Conservation (phyloP, 345 rosid genomes). For the Conringia planisiliqua region DNA sequence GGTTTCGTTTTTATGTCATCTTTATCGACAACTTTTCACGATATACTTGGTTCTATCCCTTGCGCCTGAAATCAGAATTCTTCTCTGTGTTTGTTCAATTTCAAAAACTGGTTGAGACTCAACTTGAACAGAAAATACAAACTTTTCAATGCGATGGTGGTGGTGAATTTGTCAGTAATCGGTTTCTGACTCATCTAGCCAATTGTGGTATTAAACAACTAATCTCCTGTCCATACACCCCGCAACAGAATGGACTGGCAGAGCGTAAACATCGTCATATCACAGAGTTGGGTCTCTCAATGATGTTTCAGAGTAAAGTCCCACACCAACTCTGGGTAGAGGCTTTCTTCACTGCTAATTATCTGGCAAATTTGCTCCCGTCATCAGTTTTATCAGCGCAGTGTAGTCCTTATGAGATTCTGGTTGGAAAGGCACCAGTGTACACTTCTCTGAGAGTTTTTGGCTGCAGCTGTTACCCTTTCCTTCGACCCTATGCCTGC, state of each 20-base stretch:
- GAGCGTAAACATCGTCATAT: too few relatives aligned
- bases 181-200: background rate
- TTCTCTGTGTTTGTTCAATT: background rate
- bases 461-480: background rate
- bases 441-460: background rate
- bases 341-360: background rate
- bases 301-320: background rate
- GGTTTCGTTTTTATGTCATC: background rate
- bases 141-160: background rate
- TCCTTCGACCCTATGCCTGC: rapidly evolving
- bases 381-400: too few relatives aligned
- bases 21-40: background rate
- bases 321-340: background rate
- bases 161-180: background rate
- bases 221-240: background rate
- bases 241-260: too few relatives aligned
- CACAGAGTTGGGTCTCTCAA: background rate
- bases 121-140: background rate
- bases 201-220: background rate
- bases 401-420: background rate
- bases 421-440: rapidly evolving
- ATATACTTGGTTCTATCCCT: background rate
- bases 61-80: background rate
- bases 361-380: too few relatives aligned
- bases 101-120: background rate